These are phyloP conservation scores for Liquidambar formosana DNA, from an alignment of 164 flowering plant genomes.

Conservation along the genomic window DNA sequence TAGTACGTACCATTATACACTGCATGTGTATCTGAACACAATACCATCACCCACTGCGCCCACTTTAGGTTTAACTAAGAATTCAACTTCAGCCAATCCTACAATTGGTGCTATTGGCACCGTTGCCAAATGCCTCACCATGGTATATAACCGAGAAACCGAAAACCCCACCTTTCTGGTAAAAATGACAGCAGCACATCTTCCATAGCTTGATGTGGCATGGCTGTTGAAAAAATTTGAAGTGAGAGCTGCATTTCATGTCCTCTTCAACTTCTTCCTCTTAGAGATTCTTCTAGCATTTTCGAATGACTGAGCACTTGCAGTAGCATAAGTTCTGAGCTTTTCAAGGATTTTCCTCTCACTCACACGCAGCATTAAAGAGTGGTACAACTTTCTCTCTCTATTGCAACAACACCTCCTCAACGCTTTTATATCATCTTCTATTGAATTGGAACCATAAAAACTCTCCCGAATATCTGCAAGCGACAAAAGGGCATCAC, in stretches of 20 bases:
- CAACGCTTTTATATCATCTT: conserved; percentile 52
- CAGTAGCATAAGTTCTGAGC: conserved; percentile 52
- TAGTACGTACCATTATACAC: too few relatives aligned
- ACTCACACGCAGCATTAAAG: conserved; percentile 67
- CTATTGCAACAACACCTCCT: conserved; percentile 27
- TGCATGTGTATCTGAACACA: too few relatives aligned
- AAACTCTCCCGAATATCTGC: conserved; percentile 70
- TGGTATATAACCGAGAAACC: too few relatives aligned
- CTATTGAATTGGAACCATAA: conserved; percentile 52
- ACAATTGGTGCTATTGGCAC: too few relatives aligned
- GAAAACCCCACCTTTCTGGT: too few relatives aligned
- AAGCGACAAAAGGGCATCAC: conserved; percentile 62
- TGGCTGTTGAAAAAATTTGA: not conserved
- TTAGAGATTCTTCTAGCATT: conserved; percentile 7
- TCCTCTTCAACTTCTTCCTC: conserved; percentile 23
- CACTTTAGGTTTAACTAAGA: too few relatives aligned
- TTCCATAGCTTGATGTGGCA: too few relatives aligned
- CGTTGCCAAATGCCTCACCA: too few relatives aligned
- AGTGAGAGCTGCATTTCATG: not conserved
- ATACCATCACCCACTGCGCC: too few relatives aligned
- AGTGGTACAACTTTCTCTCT: conserved; percentile 65
- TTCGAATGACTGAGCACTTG: conserved; percentile 10
- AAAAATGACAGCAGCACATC: too few relatives aligned
- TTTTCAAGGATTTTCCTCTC: conserved; percentile 76
- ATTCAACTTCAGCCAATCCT: too few relatives aligned